Evolutionary conservation across 495 filamentous ascomycete genomes (phyloP).

Genomic region (Aspergillus conjunctus): DNA sequence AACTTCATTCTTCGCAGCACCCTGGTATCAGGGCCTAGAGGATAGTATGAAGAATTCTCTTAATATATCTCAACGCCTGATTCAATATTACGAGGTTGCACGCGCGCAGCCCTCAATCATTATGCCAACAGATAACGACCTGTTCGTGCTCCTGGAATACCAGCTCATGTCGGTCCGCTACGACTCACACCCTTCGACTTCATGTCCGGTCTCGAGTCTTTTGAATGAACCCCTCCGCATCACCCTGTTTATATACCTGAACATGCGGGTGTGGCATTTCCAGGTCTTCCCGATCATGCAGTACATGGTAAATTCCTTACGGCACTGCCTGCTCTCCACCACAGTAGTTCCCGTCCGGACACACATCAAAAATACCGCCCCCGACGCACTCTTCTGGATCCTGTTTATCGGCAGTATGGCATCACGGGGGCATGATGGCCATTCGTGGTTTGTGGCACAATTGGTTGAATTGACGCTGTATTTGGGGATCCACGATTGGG

Average conservation of each 20-base stretch:
- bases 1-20: not conserved
- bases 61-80: not conserved
- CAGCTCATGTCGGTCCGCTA: constrained; percentile 5
- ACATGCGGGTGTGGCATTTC: constrained; percentile 11
- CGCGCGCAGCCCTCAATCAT: constrained; percentile 1
- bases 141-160: constrained; percentile 7
- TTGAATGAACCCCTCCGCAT: constrained; percentile 8
- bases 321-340: not conserved
- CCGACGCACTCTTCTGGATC: constrained; percentile 7
- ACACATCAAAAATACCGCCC: not conserved
- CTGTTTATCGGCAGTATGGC: constrained; percentile 5
- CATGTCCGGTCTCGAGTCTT: not conserved
- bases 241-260: constrained; percentile 5
- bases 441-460: not conserved
- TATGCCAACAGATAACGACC: constrained; percentile 7
- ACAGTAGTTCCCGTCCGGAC: not conserved
- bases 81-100: constrained; percentile 4
- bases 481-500: not conserved
- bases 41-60: constrained; percentile 1
- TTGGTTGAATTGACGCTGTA: not conserved
- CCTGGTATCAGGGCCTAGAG: constrained; percentile 3
- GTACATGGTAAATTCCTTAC: not conserved
- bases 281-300: constrained; percentile 8
- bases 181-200: not conserved
- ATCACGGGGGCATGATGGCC: constrained; percentile 1